Conservation (phyloP, 257 asterid species). For the Solanum chmielewskii region DNA sequence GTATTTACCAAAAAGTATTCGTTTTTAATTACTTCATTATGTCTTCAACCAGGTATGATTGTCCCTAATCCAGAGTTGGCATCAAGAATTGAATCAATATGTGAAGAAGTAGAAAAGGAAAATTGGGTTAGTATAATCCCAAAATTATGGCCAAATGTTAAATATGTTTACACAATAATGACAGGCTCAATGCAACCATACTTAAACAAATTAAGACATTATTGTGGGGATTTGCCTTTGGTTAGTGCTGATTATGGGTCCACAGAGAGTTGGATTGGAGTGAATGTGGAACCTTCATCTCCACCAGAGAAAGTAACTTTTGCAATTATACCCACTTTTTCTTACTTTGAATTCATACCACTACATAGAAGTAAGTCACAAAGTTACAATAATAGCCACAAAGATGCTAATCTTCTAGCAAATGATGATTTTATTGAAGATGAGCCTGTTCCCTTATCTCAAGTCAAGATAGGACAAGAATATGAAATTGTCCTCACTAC, state of each 20-base stretch:
- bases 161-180: slow-evolving; percentile 64
- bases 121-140: slow-evolving; percentile 59
- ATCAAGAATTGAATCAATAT: slow-evolving; percentile 19
- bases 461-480: slow-evolving; percentile 52
- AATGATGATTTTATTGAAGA: slow-evolving; percentile 47
- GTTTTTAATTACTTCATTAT: background rate
- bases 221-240: slow-evolving; percentile 48
- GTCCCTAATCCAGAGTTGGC: slow-evolving; percentile 48
- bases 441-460: slow-evolving; percentile 54
- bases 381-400: background rate
- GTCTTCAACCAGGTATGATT: background rate
- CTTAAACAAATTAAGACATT: slow-evolving; percentile 48
- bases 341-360: slow-evolving; percentile 80
- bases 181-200: slow-evolving; percentile 85
- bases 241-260: slow-evolving; percentile 86
- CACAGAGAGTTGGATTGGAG: slow-evolving; percentile 88
- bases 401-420: background rate
- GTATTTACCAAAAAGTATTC: background rate
- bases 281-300: slow-evolving; percentile 47
- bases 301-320: slow-evolving; percentile 67
- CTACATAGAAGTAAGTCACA: slow-evolving; percentile 27
- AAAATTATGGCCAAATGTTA: slow-evolving; percentile 66
- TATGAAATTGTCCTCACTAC: slow-evolving; percentile 73
- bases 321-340: slow-evolving; percentile 53
- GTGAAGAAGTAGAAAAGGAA: slow-evolving; percentile 31